A percentile compares a stretch with the other conserved stretches of the same genome.
Conservation (phyloP, 139 green algal genomes). For the Chlamydomonas asymmetrica region DNA sequence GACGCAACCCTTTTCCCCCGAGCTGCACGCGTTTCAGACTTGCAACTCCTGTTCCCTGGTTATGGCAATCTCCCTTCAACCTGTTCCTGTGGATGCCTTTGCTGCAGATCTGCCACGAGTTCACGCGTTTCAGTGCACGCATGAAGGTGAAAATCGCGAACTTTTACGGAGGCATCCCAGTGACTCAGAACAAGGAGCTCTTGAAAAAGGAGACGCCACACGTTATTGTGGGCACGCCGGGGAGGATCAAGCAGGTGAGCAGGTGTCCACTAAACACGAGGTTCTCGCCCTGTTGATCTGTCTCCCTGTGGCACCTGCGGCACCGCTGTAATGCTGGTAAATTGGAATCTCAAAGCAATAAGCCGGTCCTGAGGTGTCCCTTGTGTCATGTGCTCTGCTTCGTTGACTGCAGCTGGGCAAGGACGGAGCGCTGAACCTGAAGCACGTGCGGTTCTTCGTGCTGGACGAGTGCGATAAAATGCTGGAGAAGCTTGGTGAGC, state of each 20-base stretch:
- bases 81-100: too few species aligned
- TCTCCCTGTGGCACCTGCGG: not conserved
- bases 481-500: slow-evolving; percentile 89
- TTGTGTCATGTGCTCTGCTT: not conserved
- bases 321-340: too few species aligned
- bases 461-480: slow-evolving; percentile 99
- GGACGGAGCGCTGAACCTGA: slow-evolving; percentile 82
- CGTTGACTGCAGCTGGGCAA: slow-evolving; percentile 70
- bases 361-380: not conserved
- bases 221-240: slow-evolving; percentile 96
- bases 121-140: slow-evolving; percentile 91
- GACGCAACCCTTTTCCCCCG: not conserved
- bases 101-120: slow-evolving; percentile 98
- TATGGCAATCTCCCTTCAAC: too few species aligned
- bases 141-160: slow-evolving; percentile 89
- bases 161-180: slow-evolving; percentile 93
- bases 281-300: not conserved
- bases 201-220: slow-evolving; percentile 85
- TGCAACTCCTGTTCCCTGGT: not conserved
- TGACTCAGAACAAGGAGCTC: slow-evolving; percentile 74
- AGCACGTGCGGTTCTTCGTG: slow-evolving; percentile 92
- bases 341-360: too few species aligned
- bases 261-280: not conserved
- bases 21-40: not conserved
- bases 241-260: slow-evolving; percentile 90